Evolutionary conservation across 768 basidiomycete genomes (phyloP).

Genomic region (Termitomyces sp.): DNA sequence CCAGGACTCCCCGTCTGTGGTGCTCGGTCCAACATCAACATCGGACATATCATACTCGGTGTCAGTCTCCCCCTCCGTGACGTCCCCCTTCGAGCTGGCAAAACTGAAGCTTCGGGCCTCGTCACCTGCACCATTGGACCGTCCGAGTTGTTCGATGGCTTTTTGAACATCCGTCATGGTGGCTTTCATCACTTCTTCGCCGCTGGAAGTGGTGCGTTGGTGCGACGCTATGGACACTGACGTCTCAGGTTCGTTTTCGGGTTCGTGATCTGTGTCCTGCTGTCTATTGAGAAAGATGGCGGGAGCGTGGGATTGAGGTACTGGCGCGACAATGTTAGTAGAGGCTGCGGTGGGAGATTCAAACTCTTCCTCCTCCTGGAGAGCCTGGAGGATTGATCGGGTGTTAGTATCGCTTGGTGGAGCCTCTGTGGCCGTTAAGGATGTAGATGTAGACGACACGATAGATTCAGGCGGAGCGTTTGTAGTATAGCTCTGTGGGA

Average conservation of each 20-base stretch:
- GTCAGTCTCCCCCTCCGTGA: constrained; percentile 57
- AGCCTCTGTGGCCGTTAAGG: constrained; percentile 16
- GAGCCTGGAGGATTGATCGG: constrained; percentile 34
- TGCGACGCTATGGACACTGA: constrained; percentile 15
- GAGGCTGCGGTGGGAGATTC: constrained; percentile 20
- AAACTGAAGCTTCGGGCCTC: constrained; percentile 75
- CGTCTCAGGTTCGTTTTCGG: constrained; percentile 20
- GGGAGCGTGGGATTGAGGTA: constrained; percentile 35
- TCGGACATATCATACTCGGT: constrained; percentile 49
- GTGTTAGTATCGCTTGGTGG: constrained; percentile 8
- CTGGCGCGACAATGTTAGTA: constrained; percentile 28
- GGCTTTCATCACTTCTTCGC: constrained; percentile 71
- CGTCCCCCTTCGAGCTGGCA: constrained; percentile 58
- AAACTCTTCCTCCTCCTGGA: constrained; percentile 45
- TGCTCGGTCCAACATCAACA: constrained; percentile 25
- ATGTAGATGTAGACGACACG: constrained; percentile 20
- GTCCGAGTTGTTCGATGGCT: constrained; percentile 84
- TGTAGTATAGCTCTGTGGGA: constrained; percentile 87
- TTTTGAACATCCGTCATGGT: constrained; percentile 90
- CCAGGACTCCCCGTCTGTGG: constrained; percentile 44
- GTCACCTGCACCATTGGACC: constrained; percentile 37
- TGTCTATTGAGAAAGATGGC: constrained; percentile 23
- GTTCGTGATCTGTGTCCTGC: neutral
- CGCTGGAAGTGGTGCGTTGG: constrained; percentile 18
- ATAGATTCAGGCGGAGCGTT: constrained; percentile 41